Evolutionary conservation across 1,284 basidiomycete species (phyloP), one percentile per base, ranked within the genome.

Genomic region (Volvariella surrecta): DNA sequence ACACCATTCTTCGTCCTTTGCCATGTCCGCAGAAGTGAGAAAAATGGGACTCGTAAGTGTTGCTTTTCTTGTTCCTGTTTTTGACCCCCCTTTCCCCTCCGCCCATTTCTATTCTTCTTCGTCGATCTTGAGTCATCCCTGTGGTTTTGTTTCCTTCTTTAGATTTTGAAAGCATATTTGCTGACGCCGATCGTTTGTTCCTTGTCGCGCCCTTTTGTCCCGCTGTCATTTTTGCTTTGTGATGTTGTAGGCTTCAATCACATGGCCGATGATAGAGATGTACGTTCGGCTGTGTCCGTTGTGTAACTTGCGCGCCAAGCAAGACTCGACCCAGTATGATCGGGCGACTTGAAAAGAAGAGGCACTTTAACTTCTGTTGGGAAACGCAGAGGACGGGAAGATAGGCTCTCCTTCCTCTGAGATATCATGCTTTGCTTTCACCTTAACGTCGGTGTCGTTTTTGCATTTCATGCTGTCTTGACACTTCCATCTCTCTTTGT

Each of bases 211-310:
- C 24, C 6, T 28, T 11, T 28, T 28, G n/a, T n/a, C n/a, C n/a
- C n/a, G n/a, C 11, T 28, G 24, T 28, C 6, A 28, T 28, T 11
- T 28, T 28, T 28, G 6, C 11, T 28, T 11, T 43, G 6, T 39
- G 40, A 6, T 28, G 42, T 34, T 43, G 15, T 49, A 84, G 81
- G 70, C 77, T 31, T 67, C 66, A 16, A 71, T 84, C 44, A 83
- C 80, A 8, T 84, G 80, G 81, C 79, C 81, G 3, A 84, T 84
- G 76, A 70, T 74, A 4, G 81, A 84, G 57, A 69, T 77, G 34
- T 84, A 83, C 58, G 63, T 70, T 39, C 70, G 70, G 20, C 58
- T 81, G 24, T 84, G 82, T 52, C 81, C 81, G 3, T 53, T 76
- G 3, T 84, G 82, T 60, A 75, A 66, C 48, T 54, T 64, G 35